Conservation (phyloP, 108 stramenopile species). For the Conticribra guillardii region DNA sequence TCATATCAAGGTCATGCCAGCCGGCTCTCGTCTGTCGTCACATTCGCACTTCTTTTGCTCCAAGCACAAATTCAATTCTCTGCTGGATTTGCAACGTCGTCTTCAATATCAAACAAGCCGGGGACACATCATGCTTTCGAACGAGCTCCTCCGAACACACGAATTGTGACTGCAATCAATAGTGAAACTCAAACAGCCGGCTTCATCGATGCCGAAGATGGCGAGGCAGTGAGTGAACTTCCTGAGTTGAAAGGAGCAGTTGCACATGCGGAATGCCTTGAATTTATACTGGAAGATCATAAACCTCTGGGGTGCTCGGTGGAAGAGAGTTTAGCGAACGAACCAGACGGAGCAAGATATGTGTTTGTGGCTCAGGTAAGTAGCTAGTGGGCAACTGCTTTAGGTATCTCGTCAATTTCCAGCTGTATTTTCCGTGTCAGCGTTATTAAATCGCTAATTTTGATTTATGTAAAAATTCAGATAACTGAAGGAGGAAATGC, state of each 20-base stretch:
- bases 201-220: not conserved
- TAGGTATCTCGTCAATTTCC: not conserved
- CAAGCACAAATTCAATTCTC: too few relatives aligned
- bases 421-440: too few relatives aligned
- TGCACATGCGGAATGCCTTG: constrained; percentile 34
- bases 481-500: constrained; percentile 65
- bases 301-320: constrained; percentile 78
- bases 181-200: too few relatives aligned
- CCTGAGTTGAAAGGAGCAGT: constrained; percentile 25
- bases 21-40: too few relatives aligned
- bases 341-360: constrained; percentile 45
- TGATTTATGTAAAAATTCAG: constrained; percentile 9
- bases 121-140: not conserved
- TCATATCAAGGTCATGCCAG: too few relatives aligned
- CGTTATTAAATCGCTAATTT: too few relatives aligned
- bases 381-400: not conserved
- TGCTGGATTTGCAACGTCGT: too few relatives aligned
- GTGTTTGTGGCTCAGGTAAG: constrained; percentile 76
- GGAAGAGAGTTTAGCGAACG: constrained; percentile 73
- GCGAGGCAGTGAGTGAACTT: not conserved
- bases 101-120: too few relatives aligned
- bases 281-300: constrained; percentile 55
- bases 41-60: too few relatives aligned
- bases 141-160: not conserved
- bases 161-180: not conserved